phyloP scores from a whole-genome alignment of 2,329 filamentous ascomycete genomes.

The Penicillium occitanis region DNA sequence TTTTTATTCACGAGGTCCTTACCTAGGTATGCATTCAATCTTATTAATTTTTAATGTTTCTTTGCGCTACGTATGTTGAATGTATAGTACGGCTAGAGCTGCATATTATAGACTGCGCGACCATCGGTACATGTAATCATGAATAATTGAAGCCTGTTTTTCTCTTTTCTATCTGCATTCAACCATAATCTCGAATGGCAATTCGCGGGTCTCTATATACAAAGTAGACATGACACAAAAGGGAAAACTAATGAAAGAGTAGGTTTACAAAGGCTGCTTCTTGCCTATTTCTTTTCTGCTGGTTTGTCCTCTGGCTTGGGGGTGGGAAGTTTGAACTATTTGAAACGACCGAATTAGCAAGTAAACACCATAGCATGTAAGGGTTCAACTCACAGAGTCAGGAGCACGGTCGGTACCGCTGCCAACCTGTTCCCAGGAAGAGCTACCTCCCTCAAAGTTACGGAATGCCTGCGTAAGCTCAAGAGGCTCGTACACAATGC shows the following conservation, averaged over 20 bases:
- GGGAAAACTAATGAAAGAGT: conserved; percentile 30
- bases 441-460: conserved; percentile 90
- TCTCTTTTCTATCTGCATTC: conserved; percentile 17
- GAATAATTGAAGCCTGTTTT: conserved; percentile 12
- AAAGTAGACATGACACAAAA: conserved; percentile 33
- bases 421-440: conserved; percentile 69
- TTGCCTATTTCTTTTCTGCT: conserved; percentile 81
- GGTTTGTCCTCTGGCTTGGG: conserved; percentile 91
- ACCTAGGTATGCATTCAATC: too few relatives aligned
- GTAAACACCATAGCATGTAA: not conserved
- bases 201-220: conserved; percentile 37
- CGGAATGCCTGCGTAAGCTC: conserved; percentile 98
- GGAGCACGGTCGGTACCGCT: conserved; percentile 75
- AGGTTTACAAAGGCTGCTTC: conserved; percentile 32
- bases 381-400: conserved; percentile 55
- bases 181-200: conserved; percentile 4
- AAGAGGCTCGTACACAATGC: conserved; percentile 94
- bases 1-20: too few relatives aligned
- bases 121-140: not conserved
- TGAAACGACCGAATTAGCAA: conserved; percentile 3
- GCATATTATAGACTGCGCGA: too few relatives aligned
- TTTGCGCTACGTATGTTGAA: too few relatives aligned
- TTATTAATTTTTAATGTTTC: too few relatives aligned
- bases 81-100: not conserved
- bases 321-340: conserved; percentile 84